Evolutionary conservation across 257 asterid genomes (phyloP).

Genomic region (Jacaranda mimosifolia): DNA sequence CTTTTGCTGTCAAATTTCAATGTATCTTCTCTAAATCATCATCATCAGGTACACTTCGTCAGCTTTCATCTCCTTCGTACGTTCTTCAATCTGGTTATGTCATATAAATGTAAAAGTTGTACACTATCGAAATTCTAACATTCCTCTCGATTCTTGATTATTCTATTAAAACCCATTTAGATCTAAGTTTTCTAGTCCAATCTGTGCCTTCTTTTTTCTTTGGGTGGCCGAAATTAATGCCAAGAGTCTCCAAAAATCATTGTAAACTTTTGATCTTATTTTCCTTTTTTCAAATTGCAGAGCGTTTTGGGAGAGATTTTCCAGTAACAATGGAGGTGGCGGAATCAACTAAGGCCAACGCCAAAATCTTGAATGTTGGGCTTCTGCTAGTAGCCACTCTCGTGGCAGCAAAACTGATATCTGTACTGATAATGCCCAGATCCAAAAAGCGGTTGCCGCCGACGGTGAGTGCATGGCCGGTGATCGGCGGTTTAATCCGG

Average conservation of each 20-base stretch:
- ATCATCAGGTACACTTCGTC: neutral
- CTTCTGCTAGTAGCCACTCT: conserved; percentile 78
- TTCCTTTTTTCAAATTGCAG: conserved; percentile 23
- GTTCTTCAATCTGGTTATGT: neutral
- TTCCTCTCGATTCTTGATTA: neutral
- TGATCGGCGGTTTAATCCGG: conserved; percentile 77
- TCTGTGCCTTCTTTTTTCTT: neutral
- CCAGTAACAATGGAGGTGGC: conserved; percentile 54
- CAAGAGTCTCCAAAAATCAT: neutral
- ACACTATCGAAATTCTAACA: neutral
- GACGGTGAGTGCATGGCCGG: conserved; percentile 63
- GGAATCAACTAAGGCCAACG: conserved; percentile 41
- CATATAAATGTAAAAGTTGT: neutral
- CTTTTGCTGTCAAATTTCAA: neutral
- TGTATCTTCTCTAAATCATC: neutral
- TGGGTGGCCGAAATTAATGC: neutral
- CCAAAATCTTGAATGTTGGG: conserved; percentile 68
- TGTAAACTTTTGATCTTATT: neutral
- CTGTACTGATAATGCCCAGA: conserved; percentile 72
- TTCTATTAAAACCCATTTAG: conserved; percentile 8
- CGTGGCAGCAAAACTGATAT: conserved; percentile 67
- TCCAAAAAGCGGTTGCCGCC: conserved; percentile 82
- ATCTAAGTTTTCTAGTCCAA: conserved; percentile 14
- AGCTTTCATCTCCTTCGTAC: neutral
- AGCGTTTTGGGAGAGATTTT: neutral